Evolutionary conservation across 1,139 yeast species (phyloP).

Genomic region (Geotrichum histeridarum): DNA sequence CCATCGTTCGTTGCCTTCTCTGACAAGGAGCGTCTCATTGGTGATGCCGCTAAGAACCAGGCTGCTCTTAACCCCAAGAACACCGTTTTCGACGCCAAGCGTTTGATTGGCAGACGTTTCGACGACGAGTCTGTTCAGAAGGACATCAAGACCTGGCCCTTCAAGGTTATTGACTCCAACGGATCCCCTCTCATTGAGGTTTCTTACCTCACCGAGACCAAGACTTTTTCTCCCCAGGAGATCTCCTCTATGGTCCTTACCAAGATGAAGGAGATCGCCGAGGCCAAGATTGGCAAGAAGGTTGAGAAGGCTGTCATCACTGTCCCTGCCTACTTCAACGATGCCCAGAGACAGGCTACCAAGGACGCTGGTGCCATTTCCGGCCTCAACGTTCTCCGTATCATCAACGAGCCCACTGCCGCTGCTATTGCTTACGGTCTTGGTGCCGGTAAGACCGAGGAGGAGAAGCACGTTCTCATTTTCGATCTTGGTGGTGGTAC

Average conservation of each 20-base stretch:
- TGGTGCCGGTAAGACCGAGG: slow-evolving; percentile 78
- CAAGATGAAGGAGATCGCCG: slow-evolving; percentile 98
- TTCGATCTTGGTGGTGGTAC: slow-evolving; percentile 99
- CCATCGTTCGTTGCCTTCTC: slow-evolving; percentile 98
- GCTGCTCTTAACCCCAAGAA: slow-evolving; percentile 95
- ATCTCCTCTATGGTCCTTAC: slow-evolving; percentile 92
- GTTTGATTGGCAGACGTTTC: slow-evolving; percentile 93
- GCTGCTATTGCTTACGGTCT: slow-evolving; percentile 98
- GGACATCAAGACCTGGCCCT: slow-evolving; percentile 96
- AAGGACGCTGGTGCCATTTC: slow-evolving; percentile 98
- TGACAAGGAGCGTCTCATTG: slow-evolving; percentile 93
- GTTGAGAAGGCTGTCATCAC: slow-evolving; percentile 94
- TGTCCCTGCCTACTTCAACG: slow-evolving; percentile 96
- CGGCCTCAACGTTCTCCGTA: slow-evolving; percentile 92
- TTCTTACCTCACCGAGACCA: slow-evolving; percentile 87
- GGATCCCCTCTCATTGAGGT: slow-evolving; percentile 92
- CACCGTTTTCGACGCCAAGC: slow-evolving; percentile 97
- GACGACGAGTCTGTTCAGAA: slow-evolving; percentile 88
- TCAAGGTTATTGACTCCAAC: slow-evolving; percentile 79
- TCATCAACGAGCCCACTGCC: slow-evolving; percentile 96
- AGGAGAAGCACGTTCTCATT: slow-evolving; percentile 79
- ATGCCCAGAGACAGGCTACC: slow-evolving; percentile 97
- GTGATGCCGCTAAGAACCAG: slow-evolving; percentile 99
- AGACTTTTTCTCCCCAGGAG: slow-evolving; percentile 95
- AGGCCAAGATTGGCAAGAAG: slow-evolving; percentile 87